Evolutionary conservation across 2,329 filamentous ascomycete species (phyloP).

Genomic region (Botrytis paeoniae): DNA sequence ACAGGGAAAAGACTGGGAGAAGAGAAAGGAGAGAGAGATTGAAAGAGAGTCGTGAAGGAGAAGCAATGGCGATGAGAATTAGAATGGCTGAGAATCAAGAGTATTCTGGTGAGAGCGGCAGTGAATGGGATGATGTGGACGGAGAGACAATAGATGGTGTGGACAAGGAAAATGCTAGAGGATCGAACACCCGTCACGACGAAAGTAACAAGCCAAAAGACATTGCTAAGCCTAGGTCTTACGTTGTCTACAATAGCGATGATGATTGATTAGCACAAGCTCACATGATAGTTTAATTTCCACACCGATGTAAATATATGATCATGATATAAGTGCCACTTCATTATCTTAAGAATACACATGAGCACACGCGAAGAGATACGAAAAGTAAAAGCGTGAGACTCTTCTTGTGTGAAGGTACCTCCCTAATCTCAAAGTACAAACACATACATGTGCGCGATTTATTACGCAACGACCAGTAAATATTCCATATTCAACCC

Average conservation of each 20-base stretch:
- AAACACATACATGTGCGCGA: constrained; percentile 7
- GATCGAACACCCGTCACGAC: neutral
- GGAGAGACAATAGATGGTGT: neutral
- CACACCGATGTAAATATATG: neutral
- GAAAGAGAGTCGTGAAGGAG: neutral
- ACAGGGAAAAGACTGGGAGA: constrained; percentile 24
- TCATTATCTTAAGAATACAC: constrained; percentile 21
- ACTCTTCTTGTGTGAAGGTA: constrained; percentile 9
- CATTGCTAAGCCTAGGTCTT: constrained; percentile 1
- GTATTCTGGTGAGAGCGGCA: constrained; percentile 9
- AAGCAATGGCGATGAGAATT: neutral
- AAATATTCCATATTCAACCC: constrained; percentile 33
- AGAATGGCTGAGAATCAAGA: neutral
- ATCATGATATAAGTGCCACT: constrained; percentile 6
- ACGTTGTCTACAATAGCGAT: constrained; percentile 19
- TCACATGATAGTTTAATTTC: neutral
- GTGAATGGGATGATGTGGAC: constrained; percentile 16
- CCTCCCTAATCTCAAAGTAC: constrained; percentile 7
- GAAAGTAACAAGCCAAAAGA: neutral
- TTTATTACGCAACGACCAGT: constrained; percentile 16
- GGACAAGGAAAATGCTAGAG: neutral
- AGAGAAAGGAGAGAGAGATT: constrained; percentile 17
- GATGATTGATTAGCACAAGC: neutral
- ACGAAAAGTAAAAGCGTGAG: constrained; percentile 8
- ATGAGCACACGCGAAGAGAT: neutral